Evolutionary conservation across 176 grass and related monocot species (phyloP).

Genomic region (Leersia perrieri): DNA sequence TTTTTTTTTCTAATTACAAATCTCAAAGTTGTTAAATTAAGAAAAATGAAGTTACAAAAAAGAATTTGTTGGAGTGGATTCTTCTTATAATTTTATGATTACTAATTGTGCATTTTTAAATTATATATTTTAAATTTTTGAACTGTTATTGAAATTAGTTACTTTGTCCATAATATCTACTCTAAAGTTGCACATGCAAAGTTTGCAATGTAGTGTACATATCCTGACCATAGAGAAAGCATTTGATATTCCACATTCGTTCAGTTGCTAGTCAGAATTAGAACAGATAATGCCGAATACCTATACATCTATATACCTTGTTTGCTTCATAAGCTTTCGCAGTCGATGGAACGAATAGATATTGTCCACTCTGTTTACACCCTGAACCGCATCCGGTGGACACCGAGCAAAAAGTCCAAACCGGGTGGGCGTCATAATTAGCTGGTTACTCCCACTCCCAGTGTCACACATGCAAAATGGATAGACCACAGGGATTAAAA

Average conservation of each 20-base stretch:
- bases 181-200: background rate
- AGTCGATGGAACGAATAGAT: background rate
- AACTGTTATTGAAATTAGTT: background rate
- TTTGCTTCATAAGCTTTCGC: background rate
- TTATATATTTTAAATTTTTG: too few species aligned
- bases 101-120: background rate
- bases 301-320: background rate
- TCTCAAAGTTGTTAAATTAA: too few species aligned
- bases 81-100: too few species aligned
- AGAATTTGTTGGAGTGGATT: too few species aligned
- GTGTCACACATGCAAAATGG: slow-evolving; percentile 42
- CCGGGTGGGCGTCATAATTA: slow-evolving; percentile 48
- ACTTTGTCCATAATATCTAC: background rate
- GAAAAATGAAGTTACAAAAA: too few species aligned
- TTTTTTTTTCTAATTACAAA: too few species aligned
- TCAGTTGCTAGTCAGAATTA: background rate
- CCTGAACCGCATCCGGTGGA: slow-evolving; percentile 16
- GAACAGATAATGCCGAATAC: background rate
- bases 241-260: background rate
- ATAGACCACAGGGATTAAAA: background rate
- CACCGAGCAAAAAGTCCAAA: slow-evolving; percentile 37
- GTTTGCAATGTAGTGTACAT: too few species aligned
- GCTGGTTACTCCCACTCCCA: slow-evolving; percentile 26
- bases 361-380: background rate
- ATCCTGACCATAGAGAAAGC: background rate